Evolutionary conservation across 441 rosid species (phyloP).

Genomic region (Raphanus hybrid): DNA sequence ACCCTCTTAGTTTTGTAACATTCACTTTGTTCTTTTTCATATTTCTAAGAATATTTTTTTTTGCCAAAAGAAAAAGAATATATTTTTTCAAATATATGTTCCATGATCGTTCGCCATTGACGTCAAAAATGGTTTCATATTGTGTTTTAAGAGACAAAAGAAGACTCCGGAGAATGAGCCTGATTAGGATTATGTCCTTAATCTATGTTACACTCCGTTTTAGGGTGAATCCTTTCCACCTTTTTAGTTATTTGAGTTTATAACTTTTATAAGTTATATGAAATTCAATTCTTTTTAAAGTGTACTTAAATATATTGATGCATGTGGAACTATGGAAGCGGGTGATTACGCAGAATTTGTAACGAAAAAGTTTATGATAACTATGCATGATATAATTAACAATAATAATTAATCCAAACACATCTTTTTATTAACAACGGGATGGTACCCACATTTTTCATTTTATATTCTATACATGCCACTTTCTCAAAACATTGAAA

Average conservation of each 20-base stretch:
- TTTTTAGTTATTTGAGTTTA: conserved; percentile 11
- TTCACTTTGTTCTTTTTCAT: not conserved
- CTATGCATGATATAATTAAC: conserved; percentile 11
- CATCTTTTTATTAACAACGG: conserved; percentile 5
- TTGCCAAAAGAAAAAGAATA: too few species aligned
- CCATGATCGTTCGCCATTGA: not conserved
- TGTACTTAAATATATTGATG: conserved; percentile 14
- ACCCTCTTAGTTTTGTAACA: not conserved
- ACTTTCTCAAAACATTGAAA: conserved; percentile 21
- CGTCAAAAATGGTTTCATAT: not conserved
- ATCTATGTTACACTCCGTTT: not conserved
- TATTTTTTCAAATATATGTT: not conserved
- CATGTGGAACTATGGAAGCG: not conserved
- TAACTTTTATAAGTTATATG: not conserved
- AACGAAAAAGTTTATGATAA: conserved; percentile 3
- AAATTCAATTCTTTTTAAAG: not conserved
- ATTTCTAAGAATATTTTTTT: not conserved
- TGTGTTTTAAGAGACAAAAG: conserved; percentile 27
- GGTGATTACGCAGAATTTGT: conserved; percentile 9
- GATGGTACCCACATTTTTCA: conserved; percentile 15
- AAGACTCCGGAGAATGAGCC: conserved; percentile 16
- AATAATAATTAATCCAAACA: conserved; percentile 7
- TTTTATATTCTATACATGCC: conserved; percentile 18
- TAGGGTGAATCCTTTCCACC: conserved; percentile 3
- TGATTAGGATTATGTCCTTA: conserved; percentile 12